A percentile compares a stretch with the other conserved stretches of the same genome.
These are phyloP conservation scores for Musa balbisiana DNA, from an alignment of 202 grass and related monocot genomes.

Conservation along the genomic window DNA sequence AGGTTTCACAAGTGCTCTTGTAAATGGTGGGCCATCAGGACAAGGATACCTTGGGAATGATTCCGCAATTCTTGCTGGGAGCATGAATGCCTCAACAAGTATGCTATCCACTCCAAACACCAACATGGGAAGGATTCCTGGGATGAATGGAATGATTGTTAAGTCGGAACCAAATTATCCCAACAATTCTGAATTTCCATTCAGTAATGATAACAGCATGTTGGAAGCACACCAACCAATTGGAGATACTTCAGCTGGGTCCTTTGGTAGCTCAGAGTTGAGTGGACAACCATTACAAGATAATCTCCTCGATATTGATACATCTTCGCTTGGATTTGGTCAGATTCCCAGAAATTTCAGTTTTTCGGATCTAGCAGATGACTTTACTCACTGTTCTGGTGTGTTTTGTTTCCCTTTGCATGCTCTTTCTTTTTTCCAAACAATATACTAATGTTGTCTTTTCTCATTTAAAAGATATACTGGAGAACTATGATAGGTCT, in stretches of 20 bases:
- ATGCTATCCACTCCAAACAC: slow-evolving; percentile 50
- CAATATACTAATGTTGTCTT: slow-evolving; percentile 21
- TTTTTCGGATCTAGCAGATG: slow-evolving; percentile 96
- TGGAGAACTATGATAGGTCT: slow-evolving; percentile 96
- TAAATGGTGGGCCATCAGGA: slow-evolving; percentile 50
- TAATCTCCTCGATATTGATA: slow-evolving; percentile 67
- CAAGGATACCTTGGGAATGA: slow-evolving; percentile 56
- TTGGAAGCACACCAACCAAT: slow-evolving; percentile 71
- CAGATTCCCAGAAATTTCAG: slow-evolving; percentile 98
- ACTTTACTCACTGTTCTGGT: slow-evolving; percentile 97
- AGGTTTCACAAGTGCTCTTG: slow-evolving; percentile 39
- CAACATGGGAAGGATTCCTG: slow-evolving; percentile 44
- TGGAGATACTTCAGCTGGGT: slow-evolving; percentile 78
- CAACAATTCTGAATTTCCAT: slow-evolving; percentile 63
- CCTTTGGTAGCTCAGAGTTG: slow-evolving; percentile 85
- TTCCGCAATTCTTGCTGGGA: slow-evolving; percentile 39
- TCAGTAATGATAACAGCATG: slow-evolving; percentile 50
- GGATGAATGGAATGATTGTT: slow-evolving; percentile 50
- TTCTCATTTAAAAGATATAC: slow-evolving; percentile 51
- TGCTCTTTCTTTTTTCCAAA: not conserved
- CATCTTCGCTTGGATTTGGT: slow-evolving; percentile 69
- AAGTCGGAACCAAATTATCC: slow-evolving; percentile 74
- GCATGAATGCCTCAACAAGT: slow-evolving; percentile 54
- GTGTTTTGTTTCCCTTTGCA: not conserved
- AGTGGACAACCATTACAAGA: slow-evolving; percentile 69